phyloP scores from a whole-genome alignment of 371 early-diverging fungal genomes.

The Rhizopus arrhizus region DNA sequence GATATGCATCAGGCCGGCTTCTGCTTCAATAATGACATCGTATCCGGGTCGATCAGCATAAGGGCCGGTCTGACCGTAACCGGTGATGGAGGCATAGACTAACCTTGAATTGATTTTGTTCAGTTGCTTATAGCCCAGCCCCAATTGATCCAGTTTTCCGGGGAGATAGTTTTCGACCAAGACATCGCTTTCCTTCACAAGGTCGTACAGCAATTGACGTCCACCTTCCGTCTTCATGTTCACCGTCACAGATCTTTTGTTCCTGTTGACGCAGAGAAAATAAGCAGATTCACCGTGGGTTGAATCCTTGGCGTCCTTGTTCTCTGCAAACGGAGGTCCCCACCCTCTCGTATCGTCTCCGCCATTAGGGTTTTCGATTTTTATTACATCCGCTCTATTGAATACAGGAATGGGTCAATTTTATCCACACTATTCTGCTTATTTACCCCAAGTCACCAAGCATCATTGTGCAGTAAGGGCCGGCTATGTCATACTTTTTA shows the following conservation, averaged over 20 bases:
- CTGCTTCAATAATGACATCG: constrained; percentile 93
- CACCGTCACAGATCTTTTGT: constrained; percentile 86
- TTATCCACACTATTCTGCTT: neutral
- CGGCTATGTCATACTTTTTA: constrained; percentile 48
- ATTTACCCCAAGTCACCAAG: constrained; percentile 84
- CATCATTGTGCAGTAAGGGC: constrained; percentile 85
- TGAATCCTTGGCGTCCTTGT: constrained; percentile 38
- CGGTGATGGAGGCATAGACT: constrained; percentile 88
- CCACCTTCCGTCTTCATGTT: constrained; percentile 78
- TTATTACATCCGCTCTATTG: constrained; percentile 85
- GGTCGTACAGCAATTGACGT: constrained; percentile 61
- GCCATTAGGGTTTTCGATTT: constrained; percentile 79
- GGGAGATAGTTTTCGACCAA: constrained; percentile 92
- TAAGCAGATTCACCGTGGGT: constrained; percentile 78
- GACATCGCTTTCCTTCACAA: constrained; percentile 75
- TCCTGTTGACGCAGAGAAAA: constrained; percentile 88
- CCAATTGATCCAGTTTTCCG: constrained; percentile 77
- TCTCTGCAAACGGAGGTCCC: constrained; percentile 76
- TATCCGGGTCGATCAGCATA: constrained; percentile 82
- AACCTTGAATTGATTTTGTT: constrained; percentile 72
- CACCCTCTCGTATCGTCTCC: constrained; percentile 89
- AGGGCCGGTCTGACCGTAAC: constrained; percentile 89
- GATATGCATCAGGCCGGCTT: constrained; percentile 94
- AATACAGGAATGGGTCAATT: neutral
- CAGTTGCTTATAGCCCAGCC: constrained; percentile 78